Evolutionary conservation across 148 eudicot species (phyloP), one percentile per base, ranked within the genome.

Genomic region (Nepenthes mirabilis): DNA sequence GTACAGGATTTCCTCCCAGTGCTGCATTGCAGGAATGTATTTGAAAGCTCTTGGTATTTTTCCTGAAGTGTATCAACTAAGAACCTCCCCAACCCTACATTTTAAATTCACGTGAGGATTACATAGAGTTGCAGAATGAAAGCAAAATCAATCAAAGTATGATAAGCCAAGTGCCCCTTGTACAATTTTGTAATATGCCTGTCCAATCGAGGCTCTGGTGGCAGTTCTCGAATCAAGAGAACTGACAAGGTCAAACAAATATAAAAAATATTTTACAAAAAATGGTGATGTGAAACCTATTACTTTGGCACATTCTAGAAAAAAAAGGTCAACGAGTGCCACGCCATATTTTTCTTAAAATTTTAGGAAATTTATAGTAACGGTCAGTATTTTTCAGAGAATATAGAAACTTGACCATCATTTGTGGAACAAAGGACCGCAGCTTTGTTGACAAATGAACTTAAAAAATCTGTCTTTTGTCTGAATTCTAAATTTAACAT

Each of bases 21-120:
- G 69, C 60, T 72, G 73, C 58, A 75, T 34, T 2, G 88, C 68
- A 59, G 95, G 85, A 53, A 93, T 83, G 77, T 71, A 83, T 69
- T 77, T 82, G 50, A 93, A 82, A 52, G 91, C 90, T 70, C 85
- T 88, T 9, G 98, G 98, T 51, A 93, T 58, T 65, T 80, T 93
- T 35, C 96, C 96, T 9, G 83, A 56, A 2, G 94, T 93, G 73
- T 85, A 93, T 62, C 70, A 65, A 64, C 72, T 82, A 47, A 93
- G 81, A 75, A 74, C 74, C 68, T 75, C 86, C 33, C 91, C 98
- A 70, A 88, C 80, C 69, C 98, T 93, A 76, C 75, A 82, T 5
- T 11, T 43, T 7, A 58, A 5, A 49, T 5, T 49, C n/a, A 5
- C 12, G 6, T 3, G 8, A 45, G 6, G 8, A 5, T 2, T 49